phyloP scores from a whole-genome alignment of 441 rosid species.

The Pelargonium cotyledonis region DNA sequence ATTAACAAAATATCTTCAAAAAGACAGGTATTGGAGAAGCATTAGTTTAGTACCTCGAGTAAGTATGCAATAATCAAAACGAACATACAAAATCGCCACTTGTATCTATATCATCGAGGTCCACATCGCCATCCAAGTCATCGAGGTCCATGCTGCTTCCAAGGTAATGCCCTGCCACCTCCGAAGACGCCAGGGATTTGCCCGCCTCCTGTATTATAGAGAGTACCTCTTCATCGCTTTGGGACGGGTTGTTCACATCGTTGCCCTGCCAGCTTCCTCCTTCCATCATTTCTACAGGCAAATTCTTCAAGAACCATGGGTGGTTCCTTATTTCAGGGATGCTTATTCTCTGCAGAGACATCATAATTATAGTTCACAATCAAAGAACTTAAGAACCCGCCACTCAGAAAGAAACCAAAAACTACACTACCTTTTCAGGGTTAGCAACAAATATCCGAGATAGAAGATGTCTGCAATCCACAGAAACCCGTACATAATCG shows the following conservation, averaged over 20 bases:
- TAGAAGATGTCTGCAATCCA: conserved; percentile 46
- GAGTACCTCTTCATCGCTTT: conserved; percentile 42
- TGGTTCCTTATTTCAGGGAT: conserved; percentile 49
- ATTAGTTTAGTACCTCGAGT: too few relatives aligned
- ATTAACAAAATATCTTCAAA: too few relatives aligned
- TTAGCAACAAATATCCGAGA: conserved; percentile 51
- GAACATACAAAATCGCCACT: conserved; percentile 55
- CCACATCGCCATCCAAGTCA: conserved; percentile 41
- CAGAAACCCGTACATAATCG: conserved; percentile 37
- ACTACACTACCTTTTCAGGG: conserved; percentile 40
- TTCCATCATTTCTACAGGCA: conserved; percentile 50
- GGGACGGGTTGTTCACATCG: conserved; percentile 40
- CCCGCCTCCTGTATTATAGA: conserved; percentile 44
- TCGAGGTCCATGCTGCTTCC: conserved; percentile 55
- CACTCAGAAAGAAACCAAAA: not conserved
- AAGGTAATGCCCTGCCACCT: conserved; percentile 21
- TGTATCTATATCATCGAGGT: conserved; percentile 41
- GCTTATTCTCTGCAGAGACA: conserved; percentile 42
- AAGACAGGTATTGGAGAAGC: too few relatives aligned
- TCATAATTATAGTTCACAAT: not conserved
- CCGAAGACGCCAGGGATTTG: conserved; percentile 26
- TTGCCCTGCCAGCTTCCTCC: conserved; percentile 43
- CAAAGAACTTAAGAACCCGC: not conserved
- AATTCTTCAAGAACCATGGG: conserved; percentile 60
- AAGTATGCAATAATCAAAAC: conserved; percentile 10